phyloP scores from a whole-genome alignment of 2,329 filamentous ascomycete species.

The Ophiocordyceps sinensis region DNA sequence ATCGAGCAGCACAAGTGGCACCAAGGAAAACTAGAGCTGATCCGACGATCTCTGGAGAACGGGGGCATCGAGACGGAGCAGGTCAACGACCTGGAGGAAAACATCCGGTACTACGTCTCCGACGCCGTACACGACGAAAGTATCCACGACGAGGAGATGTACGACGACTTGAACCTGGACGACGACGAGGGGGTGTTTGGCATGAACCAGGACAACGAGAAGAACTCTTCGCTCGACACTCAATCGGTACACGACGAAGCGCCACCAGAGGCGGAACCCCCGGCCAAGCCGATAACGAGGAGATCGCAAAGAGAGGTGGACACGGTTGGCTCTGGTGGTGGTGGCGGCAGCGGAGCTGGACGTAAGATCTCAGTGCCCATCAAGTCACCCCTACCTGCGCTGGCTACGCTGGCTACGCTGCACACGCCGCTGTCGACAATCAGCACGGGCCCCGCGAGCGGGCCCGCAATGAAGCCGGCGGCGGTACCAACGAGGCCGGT shows the following conservation, averaged over 20 bases:
- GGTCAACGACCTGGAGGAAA: constrained; percentile 79
- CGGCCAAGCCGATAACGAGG: constrained; percentile 26
- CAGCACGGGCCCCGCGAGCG: constrained; percentile 40
- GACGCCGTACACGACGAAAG: constrained; percentile 82
- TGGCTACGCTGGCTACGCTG: constrained; percentile 81
- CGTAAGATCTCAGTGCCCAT: constrained; percentile 76
- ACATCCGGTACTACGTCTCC: constrained; percentile 88
- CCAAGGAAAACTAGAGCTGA: constrained; percentile 78
- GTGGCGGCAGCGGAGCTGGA: constrained; percentile 31
- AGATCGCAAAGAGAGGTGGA: constrained; percentile 48
- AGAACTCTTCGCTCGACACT: constrained; percentile 85
- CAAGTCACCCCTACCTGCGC: constrained; percentile 84
- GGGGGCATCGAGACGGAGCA: constrained; percentile 77
- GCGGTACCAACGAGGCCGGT: constrained; percentile 70
- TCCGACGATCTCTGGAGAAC: constrained; percentile 83
- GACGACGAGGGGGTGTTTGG: constrained; percentile 85
- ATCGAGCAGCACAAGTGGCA: constrained; percentile 97
- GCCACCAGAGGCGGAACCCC: constrained; percentile 39
- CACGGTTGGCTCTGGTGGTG: constrained; percentile 14
- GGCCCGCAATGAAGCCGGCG: constrained; percentile 78
- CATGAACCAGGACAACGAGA: constrained; percentile 66
- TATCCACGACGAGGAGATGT: constrained; percentile 86
- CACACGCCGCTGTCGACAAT: constrained; percentile 56
- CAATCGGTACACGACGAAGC: constrained; percentile 83
- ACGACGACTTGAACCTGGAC: constrained; percentile 84